A percentile compares a stretch with the other conserved stretches of the same genome.
These are phyloP conservation scores for Penstemon newberryi DNA, from an alignment of 257 asterid genomes.

Conservation along the genomic window DNA sequence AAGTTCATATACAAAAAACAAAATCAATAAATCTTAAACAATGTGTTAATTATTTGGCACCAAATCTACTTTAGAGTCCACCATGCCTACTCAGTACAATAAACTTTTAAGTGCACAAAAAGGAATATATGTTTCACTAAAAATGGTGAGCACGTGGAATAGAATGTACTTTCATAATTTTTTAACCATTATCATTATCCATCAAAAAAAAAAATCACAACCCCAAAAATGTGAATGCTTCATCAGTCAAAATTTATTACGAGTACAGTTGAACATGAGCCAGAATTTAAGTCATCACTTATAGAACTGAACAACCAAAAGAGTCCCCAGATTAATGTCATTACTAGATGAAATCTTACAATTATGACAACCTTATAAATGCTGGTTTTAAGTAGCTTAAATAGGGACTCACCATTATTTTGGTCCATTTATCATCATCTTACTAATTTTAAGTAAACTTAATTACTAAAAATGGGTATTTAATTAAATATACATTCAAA, in stretches of 20 bases:
- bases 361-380: constrained; percentile 24
- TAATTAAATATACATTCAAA: too few relatives aligned
- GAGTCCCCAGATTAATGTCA: constrained; percentile 11
- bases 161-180: neutral
- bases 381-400: constrained; percentile 15
- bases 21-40: too few relatives aligned
- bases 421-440: too few relatives aligned
- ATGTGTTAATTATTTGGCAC: too few relatives aligned
- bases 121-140: constrained; percentile 25
- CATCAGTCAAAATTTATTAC: too few relatives aligned
- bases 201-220: too few relatives aligned
- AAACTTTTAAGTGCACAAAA: constrained; percentile 16
- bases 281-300: neutral
- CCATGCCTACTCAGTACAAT: neutral
- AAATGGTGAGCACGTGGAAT: constrained; percentile 26
- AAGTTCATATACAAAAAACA: too few relatives aligned
- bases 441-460: too few relatives aligned
- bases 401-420: neutral
- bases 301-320: constrained; percentile 12
- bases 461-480: too few relatives aligned
- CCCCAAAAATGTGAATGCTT: too few relatives aligned
- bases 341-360: constrained; percentile 10
- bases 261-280: neutral
- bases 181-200: too few relatives aligned
- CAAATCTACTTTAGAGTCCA: neutral